Evolutionary conservation across 1,284 basidiomycete genomes (phyloP).

Genomic region (Papiliotrema fonsecae): DNA sequence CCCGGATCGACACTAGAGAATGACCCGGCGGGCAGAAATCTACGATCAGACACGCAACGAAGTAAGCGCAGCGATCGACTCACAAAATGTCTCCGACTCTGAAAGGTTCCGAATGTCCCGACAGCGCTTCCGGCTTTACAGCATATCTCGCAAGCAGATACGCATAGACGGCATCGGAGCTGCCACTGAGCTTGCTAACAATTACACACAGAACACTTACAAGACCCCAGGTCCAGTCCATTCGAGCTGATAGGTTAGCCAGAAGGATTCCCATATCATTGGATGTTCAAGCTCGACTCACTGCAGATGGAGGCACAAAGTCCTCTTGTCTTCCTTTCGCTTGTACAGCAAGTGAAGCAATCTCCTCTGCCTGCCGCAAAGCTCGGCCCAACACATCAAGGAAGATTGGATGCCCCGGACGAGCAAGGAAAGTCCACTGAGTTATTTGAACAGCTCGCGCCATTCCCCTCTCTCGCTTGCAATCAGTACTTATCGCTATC

Average conservation of each 20-base stretch:
- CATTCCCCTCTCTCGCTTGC: constrained; percentile 25
- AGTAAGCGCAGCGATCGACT: constrained; percentile 1
- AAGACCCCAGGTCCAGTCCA: constrained; percentile 44
- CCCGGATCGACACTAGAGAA: constrained; percentile 28
- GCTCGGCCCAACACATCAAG: constrained; percentile 32
- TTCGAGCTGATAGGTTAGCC: constrained; percentile 15
- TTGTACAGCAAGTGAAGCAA: constrained; percentile 11
- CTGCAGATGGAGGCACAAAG: constrained; percentile 27
- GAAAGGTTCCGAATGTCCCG: constrained; percentile 24
- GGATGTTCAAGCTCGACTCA: constrained; percentile 7
- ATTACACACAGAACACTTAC: constrained; percentile 6
- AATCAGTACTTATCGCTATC: neutral
- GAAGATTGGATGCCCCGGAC: constrained; percentile 39
- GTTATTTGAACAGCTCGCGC: constrained; percentile 36
- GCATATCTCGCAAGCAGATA: constrained; percentile 35
- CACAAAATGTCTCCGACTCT: constrained; percentile 34
- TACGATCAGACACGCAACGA: neutral
- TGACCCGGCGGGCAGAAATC: constrained; percentile 32
- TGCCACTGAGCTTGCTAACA: constrained; percentile 1
- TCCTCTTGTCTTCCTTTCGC: constrained; percentile 19
- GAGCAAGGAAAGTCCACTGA: constrained; percentile 40
- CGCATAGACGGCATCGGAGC: constrained; percentile 37
- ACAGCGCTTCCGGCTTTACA: constrained; percentile 26
- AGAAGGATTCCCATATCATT: neutral
- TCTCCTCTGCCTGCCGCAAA: constrained; percentile 26